Conservation (phyloP, 2,329 filamentous ascomycete species). For the Fusarium sulawesiense region DNA sequence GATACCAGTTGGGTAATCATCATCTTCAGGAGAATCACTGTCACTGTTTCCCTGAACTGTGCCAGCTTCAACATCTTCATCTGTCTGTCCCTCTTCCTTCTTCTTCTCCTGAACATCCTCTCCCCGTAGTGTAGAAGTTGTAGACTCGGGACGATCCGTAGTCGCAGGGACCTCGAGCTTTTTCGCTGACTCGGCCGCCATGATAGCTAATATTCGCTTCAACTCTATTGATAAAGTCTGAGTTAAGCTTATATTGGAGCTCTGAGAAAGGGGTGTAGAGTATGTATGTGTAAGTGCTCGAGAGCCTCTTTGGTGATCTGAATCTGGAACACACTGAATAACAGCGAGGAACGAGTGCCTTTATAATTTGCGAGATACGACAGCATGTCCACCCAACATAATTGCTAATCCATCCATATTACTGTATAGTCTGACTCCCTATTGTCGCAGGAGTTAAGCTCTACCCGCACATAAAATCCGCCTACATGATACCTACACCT, state of each 20-base stretch:
- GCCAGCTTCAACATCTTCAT: conserved; percentile 40
- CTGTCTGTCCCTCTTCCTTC: conserved; percentile 39
- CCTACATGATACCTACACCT: conserved; percentile 6
- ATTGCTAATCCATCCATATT: conserved; percentile 8
- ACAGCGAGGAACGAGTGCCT: conserved; percentile 27
- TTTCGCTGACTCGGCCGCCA: conserved; percentile 27
- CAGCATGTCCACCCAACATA: neutral
- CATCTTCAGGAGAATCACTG: conserved; percentile 39
- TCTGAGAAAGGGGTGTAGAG: neutral
- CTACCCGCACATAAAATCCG: conserved; percentile 39
- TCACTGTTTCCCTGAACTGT: conserved; percentile 37
- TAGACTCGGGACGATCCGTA: conserved; percentile 43
- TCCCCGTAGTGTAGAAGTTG: conserved; percentile 47
- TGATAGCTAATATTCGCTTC: conserved; percentile 6
- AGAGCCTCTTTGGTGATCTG: conserved; percentile 19
- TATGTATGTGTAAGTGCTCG: conserved; percentile 11
- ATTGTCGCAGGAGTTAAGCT: conserved; percentile 36
- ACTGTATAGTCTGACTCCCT: conserved; percentile 15
- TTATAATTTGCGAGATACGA: conserved; percentile 33
- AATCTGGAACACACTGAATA: conserved; percentile 11
- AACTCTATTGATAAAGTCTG: neutral
- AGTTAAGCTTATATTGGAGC: conserved; percentile 28
- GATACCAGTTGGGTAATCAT: conserved; percentile 55
- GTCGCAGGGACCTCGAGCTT: conserved; percentile 42
- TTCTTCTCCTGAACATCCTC: conserved; percentile 47